A percentile compares a stretch with the other conserved stretches of the same genome.
phyloP scores from a whole-genome alignment of 139 green algal genomes.

The Penium margaritaceum region DNA sequence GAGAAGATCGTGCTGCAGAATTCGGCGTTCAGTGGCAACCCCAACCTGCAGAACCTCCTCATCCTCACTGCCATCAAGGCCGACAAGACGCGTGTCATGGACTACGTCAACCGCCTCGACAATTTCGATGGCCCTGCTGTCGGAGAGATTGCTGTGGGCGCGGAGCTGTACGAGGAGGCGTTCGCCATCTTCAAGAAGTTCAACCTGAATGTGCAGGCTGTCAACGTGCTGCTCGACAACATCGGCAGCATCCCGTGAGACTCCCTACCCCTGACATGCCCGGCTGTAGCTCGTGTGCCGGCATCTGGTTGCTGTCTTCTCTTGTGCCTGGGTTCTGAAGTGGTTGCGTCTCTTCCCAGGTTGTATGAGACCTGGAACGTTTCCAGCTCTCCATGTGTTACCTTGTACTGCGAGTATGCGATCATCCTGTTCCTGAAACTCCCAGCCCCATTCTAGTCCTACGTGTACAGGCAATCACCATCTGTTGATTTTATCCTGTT shows the following conservation, averaged over 20 bases:
- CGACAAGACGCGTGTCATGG: constrained; percentile 74
- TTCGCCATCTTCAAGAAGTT: constrained; percentile 99
- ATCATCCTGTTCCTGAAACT: too few relatives aligned
- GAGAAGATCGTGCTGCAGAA: constrained; percentile 99
- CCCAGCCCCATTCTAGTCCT: too few relatives aligned
- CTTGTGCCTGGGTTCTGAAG: too few relatives aligned
- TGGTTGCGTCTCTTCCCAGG: too few relatives aligned
- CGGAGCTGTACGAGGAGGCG: constrained; percentile 81
- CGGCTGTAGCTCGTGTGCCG: too few relatives aligned
- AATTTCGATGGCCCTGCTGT: constrained; percentile 87
- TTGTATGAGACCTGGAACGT: too few relatives aligned
- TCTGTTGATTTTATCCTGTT: too few relatives aligned
- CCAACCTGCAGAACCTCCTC: constrained; percentile 98
- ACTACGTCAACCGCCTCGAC: constrained; percentile 95
- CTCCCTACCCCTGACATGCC: too few relatives aligned
- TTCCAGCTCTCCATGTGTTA: too few relatives aligned
- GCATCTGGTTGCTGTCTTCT: too few relatives aligned
- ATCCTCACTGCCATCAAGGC: constrained; percentile 91
- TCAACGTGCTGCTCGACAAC: constrained; percentile 85
- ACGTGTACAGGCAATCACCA: too few relatives aligned
- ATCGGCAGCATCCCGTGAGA: constrained; percentile 50
- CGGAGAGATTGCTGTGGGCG: constrained; percentile 55
- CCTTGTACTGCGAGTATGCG: too few relatives aligned
- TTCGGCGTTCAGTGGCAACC: constrained; percentile 91
- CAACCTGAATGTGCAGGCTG: constrained; percentile 64